These are phyloP conservation scores for Calocybe indica DNA, from an alignment of 768 basidiomycete genomes.

Conservation along the genomic window DNA sequence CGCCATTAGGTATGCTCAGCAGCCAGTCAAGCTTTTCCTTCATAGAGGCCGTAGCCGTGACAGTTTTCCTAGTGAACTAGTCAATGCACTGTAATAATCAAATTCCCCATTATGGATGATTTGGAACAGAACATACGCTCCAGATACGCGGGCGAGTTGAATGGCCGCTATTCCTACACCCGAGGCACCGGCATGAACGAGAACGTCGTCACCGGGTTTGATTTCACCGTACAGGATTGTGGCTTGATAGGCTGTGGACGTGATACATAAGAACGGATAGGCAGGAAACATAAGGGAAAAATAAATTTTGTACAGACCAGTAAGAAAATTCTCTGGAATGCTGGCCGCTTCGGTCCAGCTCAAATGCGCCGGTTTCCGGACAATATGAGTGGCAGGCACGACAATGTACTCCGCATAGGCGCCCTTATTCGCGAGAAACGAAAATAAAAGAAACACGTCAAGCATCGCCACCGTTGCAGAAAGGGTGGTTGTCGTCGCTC, in stretches of 20 bases:
- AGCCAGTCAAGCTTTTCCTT: conserved; percentile 79
- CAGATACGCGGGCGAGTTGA: conserved; percentile 71
- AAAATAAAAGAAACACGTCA: conserved; percentile 5
- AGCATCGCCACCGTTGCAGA: background rate
- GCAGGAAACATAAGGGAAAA: background rate
- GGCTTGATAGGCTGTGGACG: conserved; percentile 37
- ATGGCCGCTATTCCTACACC: conserved; percentile 88
- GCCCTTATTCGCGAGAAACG: conserved; percentile 42
- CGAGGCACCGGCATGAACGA: conserved; percentile 89
- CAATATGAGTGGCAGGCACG: conserved; percentile 56
- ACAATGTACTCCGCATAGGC: conserved; percentile 88
- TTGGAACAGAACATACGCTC: conserved; percentile 49
- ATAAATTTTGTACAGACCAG: conserved; percentile 40
- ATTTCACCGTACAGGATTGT: conserved; percentile 62
- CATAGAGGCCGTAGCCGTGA: conserved; percentile 84
- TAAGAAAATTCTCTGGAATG: conserved; percentile 85
- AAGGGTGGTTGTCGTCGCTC: conserved; percentile 21
- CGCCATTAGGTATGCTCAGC: conserved; percentile 55
- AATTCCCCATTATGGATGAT: no score
- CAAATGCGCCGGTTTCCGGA: conserved; percentile 69
- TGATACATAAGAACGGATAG: background rate
- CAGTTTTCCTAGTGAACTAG: conserved; percentile 39
- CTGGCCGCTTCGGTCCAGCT: conserved; percentile 83
- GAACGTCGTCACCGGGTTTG: conserved; percentile 63
- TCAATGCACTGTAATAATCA: background rate